Base-by-base conservation (phyloP, 176 grass and related monocot genomes). In the Carex cristatella region DNA sequence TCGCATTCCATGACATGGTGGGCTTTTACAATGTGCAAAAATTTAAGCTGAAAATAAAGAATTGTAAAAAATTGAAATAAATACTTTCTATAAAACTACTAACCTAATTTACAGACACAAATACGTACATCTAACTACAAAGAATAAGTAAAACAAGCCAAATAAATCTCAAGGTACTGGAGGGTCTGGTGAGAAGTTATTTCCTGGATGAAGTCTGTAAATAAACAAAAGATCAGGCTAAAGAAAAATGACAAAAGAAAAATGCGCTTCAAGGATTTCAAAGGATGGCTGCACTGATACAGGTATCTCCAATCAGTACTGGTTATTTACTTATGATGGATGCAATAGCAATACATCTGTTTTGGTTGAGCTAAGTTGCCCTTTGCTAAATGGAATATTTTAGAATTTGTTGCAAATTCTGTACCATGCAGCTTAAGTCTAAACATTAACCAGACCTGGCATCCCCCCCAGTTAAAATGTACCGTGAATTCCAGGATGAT, bases 131-230 rank as follows among this genome's bases (percentile, higher is more conserved):
- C 80, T 78, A 87, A 5, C 65, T 70, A 11, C 33, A 85, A 53
- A 54, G 48, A 79, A 37, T 65, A 58, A 65, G n/a, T 87, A 38
- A 30, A 69, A 65, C 28, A 89, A 73, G 72, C 18, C 65, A 73
- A 58, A 72, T 15, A 7, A 51, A 11, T 60, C 31, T 94, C 86
- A 92, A 15, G 80, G 61, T 2, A 66, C 59, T 0, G 55, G 57
- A 35, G 84, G 92, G 49, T 10, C 33, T 53, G 61, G 80, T 11
- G 44, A 65, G 38, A 92, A 92, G 49, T 38, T 10, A 76, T 97
- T 97, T 84, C 94, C 92, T 4, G 94, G 92, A 30, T 74, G 83
- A 87, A 90, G 86, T 66, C 94, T 94, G 72, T 63, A 19, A 82
- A 75, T 10, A 51, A 51, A 48, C 71, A 89, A 46, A 13, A 65